These are phyloP conservation scores for Xylaria nigripes DNA, from an alignment of 495 filamentous ascomycete genomes.

Conservation along the genomic window DNA sequence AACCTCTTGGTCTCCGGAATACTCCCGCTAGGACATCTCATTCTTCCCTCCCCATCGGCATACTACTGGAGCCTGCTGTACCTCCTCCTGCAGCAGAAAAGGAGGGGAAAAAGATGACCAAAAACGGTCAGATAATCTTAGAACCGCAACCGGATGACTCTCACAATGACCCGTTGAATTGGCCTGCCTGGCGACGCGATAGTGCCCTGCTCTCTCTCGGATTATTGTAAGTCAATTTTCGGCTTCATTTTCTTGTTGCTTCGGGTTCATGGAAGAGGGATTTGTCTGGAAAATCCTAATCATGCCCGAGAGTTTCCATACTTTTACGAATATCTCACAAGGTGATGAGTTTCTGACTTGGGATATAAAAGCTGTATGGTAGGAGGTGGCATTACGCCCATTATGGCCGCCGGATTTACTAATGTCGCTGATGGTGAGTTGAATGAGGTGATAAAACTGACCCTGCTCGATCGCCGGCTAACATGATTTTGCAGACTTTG, in stretches of 20 bases:
- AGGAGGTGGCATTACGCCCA: conserved; percentile 86
- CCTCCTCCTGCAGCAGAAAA: conserved; percentile 16
- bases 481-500: conserved; percentile 38
- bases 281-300: background rate
- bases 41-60: conserved; percentile 63
- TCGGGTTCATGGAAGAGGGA: background rate
- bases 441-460: background rate
- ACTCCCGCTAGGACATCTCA: conserved; percentile 65
- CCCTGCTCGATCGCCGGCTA: background rate
- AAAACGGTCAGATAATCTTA: conserved; percentile 77
- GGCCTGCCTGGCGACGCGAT: conserved; percentile 78
- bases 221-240: conserved; percentile 77
- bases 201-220: conserved; percentile 74
- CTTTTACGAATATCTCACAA: conserved; percentile 64
- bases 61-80: conserved; percentile 27
- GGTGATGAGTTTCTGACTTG: conserved; percentile 4
- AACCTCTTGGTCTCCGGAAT: conserved; percentile 72
- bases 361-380: conserved; percentile 57
- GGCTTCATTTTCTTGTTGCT: background rate
- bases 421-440: conserved; percentile 52
- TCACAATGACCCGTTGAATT: conserved; percentile 87
- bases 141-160: conserved; percentile 91
- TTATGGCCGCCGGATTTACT: conserved; percentile 84
- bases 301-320: background rate
- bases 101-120: conserved; percentile 62